Evolutionary conservation across 2,329 filamentous ascomycete genomes (phyloP).

Genomic region (Xylariaceae sp.): DNA sequence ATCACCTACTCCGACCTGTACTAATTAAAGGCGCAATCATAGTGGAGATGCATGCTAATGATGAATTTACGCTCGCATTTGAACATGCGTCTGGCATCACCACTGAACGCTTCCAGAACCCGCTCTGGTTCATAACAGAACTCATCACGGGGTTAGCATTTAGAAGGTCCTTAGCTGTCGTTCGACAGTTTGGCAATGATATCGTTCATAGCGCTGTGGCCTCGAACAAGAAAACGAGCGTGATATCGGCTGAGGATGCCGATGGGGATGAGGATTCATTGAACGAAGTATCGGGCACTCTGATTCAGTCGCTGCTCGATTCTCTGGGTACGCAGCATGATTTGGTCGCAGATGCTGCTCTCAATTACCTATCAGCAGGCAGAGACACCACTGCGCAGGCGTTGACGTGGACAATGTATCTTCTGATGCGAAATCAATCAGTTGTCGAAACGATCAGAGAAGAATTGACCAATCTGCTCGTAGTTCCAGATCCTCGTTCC

Average conservation of each 20-base stretch:
- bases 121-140: slow-evolving; percentile 60
- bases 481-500: slow-evolving; percentile 2
- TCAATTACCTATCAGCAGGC: slow-evolving; percentile 65
- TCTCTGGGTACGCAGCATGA: slow-evolving; percentile 48
- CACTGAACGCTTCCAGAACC: slow-evolving; percentile 63
- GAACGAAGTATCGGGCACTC: slow-evolving; percentile 36
- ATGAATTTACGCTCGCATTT: slow-evolving; percentile 60
- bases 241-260: not conserved
- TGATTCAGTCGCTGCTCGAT: slow-evolving; percentile 61
- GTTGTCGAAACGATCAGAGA: slow-evolving; percentile 40
- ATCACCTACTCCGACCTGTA: not conserved
- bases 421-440: slow-evolving; percentile 51
- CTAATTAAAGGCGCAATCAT: not conserved
- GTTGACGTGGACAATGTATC: slow-evolving; percentile 62
- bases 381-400: slow-evolving; percentile 65
- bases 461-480: slow-evolving; percentile 37
- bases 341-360: slow-evolving; percentile 61
- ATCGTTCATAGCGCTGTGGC: slow-evolving; percentile 54
- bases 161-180: slow-evolving; percentile 45
- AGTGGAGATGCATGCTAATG: slow-evolving; percentile 61
- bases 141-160: slow-evolving; percentile 47
- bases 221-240: slow-evolving; percentile 5
- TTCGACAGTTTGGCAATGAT: slow-evolving; percentile 54
- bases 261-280: slow-evolving; percentile 8
- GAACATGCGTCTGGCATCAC: slow-evolving; percentile 61